Evolutionary conservation across 2,329 filamentous ascomycete species (phyloP), one percentile per base, ranked within the genome.

Genomic region (Cladophialophora chaetospira): DNA sequence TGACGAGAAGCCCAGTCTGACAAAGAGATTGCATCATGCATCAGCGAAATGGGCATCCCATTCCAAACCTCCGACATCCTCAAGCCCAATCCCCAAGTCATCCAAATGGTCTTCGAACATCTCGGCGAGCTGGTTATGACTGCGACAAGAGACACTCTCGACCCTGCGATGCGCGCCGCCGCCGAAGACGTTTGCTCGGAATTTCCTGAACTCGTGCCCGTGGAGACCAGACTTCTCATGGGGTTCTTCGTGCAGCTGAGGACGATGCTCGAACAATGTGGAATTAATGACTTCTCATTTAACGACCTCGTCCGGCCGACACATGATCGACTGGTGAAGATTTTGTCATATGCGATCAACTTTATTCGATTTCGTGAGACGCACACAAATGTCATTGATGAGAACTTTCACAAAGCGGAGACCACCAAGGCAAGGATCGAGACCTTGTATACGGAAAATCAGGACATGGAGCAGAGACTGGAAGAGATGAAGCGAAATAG

Each of bases 61-160:
- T 97, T 97, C 73, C 88, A 85, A 31, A 80, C 92, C 15, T 84
- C 88, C 60, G 93, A 99, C 74, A 82, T 99, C 36, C 86, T 93
- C 67, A 97, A 97, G 70, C 94, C 94, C 4, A 96, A 96, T 67
- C 88, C 94, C 2, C 84, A 93, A 59, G 91, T 96, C 69, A 92
- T 97, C 52, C 94, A 99, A 74, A 91, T 94, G 79, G 91, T 99
- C 50, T 96, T 97, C 70, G 94, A 99, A 80, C 96, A 91, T 88
- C 94, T 99, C 66, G 92, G 91, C 57, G 92, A 97, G 70, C 80
- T 97, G 15, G 83, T 97, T 25, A 90, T 97, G 78, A 97, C 96
- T 75, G 88, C 89, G 53, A 97, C 92, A 31, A 88, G 91, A 66
- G 91, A 96, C 65, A 91, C 91, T 4, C 88, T 99, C 60, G 91